Base-by-base conservation (phyloP, 2,329 filamentous ascomycete genomes). In the Bretziella fagacearum region DNA sequence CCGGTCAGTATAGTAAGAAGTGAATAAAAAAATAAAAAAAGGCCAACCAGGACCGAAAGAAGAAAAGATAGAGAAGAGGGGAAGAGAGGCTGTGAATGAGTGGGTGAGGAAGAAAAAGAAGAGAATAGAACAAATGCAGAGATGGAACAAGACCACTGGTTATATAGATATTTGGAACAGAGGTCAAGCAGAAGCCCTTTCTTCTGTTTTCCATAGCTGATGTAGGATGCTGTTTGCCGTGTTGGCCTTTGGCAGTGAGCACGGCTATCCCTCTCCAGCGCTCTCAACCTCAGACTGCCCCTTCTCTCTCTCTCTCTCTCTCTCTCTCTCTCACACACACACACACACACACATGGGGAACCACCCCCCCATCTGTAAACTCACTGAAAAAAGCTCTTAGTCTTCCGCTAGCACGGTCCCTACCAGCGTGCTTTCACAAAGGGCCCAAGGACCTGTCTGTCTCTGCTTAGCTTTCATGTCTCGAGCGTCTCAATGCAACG, bases 41-140 rank as follows among this genome's bases (percentile, higher is more conserved):
- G 48, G 48, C 44, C 48, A 47, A 50, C 48, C 48, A 50, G 48
- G 48, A 47, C 48, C 48, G 48, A 47, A n/a, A 47, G 44, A 50
- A 50, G 22, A 46, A 42, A 50, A 50, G 30, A 46, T 35, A 46
- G 20, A 39, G 15, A 18, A 17, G 43, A 29, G 42, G 35, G 20
- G 25, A 27, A 37, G 37, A 29, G 23, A 43, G 44, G 39, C 37
- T 47, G 43, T 44, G 39, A 43, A 44, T 39, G 37, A 39, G 33
- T 50, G 48, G 48, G 48, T 50, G 48, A 39, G 17, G 48, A 50
- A 42, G 41, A 49, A 50, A 44, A 35, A 43, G 30, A 43, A 33
- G 44, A 32, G 22, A 44, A 36, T 20, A 36, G 18, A 11, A 29
- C 8, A 27, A 33, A n/a, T n/a, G n/a, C n/a, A n/a, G n/a, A 37